These are phyloP conservation scores for Trichoderma atrobrunneum DNA, from an alignment of 2,329 filamentous ascomycete species.

Conservation along the genomic window DNA sequence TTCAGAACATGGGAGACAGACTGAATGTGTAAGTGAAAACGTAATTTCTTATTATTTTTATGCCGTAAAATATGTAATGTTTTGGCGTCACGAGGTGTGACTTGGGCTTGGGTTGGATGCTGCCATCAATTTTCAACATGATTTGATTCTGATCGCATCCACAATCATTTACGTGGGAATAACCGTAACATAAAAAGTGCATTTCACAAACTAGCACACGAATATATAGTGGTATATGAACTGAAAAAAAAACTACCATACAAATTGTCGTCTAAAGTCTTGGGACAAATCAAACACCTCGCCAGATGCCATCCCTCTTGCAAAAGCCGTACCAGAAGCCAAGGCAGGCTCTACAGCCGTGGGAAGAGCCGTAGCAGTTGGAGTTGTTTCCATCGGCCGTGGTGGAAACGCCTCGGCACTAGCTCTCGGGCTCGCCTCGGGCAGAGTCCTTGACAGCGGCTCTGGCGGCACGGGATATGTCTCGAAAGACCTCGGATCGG, in stretches of 20 bases:
- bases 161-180: neutral
- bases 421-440: neutral
- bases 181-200: neutral
- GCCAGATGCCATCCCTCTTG: neutral
- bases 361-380: neutral
- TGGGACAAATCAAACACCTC: conserved; percentile 10
- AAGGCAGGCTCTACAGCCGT: neutral
- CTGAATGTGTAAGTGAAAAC: conserved; percentile 4
- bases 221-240: neutral
- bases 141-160: neutral
- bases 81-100: neutral
- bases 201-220: neutral
- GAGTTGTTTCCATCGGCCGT: neutral
- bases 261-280: conserved; percentile 16
- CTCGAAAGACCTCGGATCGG: neutral
- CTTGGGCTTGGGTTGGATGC: neutral
- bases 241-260: neutral
- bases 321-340: neutral
- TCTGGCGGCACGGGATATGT: neutral
- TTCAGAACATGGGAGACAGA: conserved; percentile 9
- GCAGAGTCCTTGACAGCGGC: neutral
- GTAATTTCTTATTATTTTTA: neutral
- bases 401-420: neutral
- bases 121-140: neutral
- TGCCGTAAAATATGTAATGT: neutral